A percentile compares a stretch with the other conserved stretches of the same genome.
Conservation (phyloP, 2,329 filamentous ascomycete genomes). For the Colletotrichum agaves region DNA sequence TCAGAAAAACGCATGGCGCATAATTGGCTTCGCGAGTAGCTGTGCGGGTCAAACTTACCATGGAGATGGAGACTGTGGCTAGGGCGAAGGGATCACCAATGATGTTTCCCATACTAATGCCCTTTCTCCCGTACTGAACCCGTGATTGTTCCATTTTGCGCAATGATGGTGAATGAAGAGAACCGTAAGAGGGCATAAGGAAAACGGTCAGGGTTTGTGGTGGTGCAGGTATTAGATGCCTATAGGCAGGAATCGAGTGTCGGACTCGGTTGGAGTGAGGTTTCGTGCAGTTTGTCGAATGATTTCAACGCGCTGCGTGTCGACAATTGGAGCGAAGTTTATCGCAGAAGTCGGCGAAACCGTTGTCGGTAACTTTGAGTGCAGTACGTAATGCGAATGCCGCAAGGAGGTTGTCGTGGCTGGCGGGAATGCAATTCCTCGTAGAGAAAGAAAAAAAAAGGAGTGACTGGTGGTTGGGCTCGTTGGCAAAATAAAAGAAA, state of each 20-base stretch:
- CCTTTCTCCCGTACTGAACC: constrained; percentile 62
- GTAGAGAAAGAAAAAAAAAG: no score
- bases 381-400: constrained; percentile 32
- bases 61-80: constrained; percentile 89
- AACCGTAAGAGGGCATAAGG: constrained; percentile 81
- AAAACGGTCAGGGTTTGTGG: constrained; percentile 40
- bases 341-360: neutral
- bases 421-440: constrained; percentile 33
- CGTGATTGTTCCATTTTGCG: constrained; percentile 82
- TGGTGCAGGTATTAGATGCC: constrained; percentile 22
- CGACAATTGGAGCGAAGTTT: neutral
- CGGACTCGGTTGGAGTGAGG: neutral
- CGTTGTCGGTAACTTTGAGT: constrained; percentile 1
- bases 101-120: constrained; percentile 87
- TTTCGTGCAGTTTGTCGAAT: neutral
- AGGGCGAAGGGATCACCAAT: constrained; percentile 96
- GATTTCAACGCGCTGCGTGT: neutral
- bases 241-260: constrained; percentile 18
- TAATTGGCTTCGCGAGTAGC: neutral
- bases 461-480: constrained; percentile 37
- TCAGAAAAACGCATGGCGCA: constrained; percentile 6
- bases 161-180: constrained; percentile 77
- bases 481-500: constrained; percentile 10
- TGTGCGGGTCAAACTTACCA: constrained; percentile 68
- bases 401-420: constrained; percentile 31